phyloP scores from a whole-genome alignment of 148 eudicot genomes.

The Mesembryanthemum crystallinum region DNA sequence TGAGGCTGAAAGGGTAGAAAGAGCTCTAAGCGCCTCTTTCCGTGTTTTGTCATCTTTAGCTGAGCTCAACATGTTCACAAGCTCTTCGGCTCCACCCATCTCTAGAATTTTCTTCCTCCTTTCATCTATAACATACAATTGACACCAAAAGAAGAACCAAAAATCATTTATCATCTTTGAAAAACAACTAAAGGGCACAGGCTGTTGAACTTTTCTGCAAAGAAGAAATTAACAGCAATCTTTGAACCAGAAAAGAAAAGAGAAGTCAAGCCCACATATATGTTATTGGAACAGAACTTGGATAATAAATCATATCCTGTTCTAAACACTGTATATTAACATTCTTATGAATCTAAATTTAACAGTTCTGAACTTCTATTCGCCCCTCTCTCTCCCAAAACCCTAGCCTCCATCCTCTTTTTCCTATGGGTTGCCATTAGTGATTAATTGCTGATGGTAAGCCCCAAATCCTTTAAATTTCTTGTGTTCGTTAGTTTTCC shows the following conservation, averaged over 20 bases:
- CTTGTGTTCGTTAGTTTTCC: too few species aligned
- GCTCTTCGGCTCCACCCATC: slow-evolving; percentile 79
- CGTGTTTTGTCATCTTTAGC: slow-evolving; percentile 85
- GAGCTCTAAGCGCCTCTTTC: slow-evolving; percentile 81
- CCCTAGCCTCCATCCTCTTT: too few species aligned
- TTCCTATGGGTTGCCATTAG: too few species aligned
- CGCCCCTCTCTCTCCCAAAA: too few species aligned
- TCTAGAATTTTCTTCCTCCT: slow-evolving; percentile 85
- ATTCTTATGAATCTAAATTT: too few species aligned
- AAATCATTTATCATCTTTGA: background rate
- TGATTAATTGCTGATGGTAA: too few species aligned
- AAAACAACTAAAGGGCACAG: background rate
- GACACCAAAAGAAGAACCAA: background rate
- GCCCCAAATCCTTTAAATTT: too few species aligned
- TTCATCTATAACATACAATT: slow-evolving; percentile 47
- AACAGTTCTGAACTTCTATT: too few species aligned
- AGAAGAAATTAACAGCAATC: background rate
- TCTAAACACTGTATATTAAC: background rate
- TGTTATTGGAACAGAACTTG: background rate
- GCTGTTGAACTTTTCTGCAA: background rate
- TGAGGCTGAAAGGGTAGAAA: slow-evolving; percentile 73
- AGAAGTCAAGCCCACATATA: background rate
- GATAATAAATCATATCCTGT: background rate
- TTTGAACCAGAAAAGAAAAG: too few species aligned
- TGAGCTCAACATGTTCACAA: slow-evolving; percentile 67